Base-by-base conservation (phyloP, 163 green algal species). In the Chloroidium sp. region DNA sequence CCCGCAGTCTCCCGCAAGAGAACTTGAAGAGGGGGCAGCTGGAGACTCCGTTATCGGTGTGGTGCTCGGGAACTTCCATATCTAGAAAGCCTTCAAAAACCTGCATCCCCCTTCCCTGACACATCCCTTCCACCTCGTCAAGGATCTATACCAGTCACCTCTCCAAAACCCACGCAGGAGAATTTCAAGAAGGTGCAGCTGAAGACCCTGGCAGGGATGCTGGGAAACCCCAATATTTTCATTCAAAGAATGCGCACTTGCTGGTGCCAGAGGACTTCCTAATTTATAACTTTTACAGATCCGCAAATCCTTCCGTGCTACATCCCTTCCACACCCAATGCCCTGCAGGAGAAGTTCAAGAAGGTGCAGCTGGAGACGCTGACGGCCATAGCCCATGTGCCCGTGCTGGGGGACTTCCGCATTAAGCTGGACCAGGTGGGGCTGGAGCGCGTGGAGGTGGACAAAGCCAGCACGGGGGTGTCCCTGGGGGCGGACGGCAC, bases 401-500 rank as follows among this genome's bases (percentile, higher is more conserved):
- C 78, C 4, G 78, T 82, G 1, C 60, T 82, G 1, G 78, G 78
- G 1, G 2, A 61, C 60, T 78, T 82, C 8, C 10, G 12, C 3
- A 6, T 82, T 3, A 62, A 62, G 3, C 69, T 82, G 69, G 60
- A 74, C 6, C 2, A 82, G 59, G 62, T 72, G 0, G 3, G 62
- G 12, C 69, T 82, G 69, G 60, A 82, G 3, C 4, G 60, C 13
- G 61, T 82, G 59, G 60, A 78, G 6, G 60, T 82, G 2, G 60
- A 59, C 4, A 14, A 61, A 0, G 60, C 69, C 2, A 57, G 69
- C 12, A 82, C 78, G 57, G 78, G 78, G 4, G 13, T 82, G 69
- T 10, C 60, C 1, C 78, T 82, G 4, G 78, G 78, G 1, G 36
- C 69, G 4, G 78, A 82, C 74, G 69, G 78, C 1, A 59, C 69